phyloP scores from a whole-genome alignment of 805 yeast species.

The Priceomyces melissophilus region DNA sequence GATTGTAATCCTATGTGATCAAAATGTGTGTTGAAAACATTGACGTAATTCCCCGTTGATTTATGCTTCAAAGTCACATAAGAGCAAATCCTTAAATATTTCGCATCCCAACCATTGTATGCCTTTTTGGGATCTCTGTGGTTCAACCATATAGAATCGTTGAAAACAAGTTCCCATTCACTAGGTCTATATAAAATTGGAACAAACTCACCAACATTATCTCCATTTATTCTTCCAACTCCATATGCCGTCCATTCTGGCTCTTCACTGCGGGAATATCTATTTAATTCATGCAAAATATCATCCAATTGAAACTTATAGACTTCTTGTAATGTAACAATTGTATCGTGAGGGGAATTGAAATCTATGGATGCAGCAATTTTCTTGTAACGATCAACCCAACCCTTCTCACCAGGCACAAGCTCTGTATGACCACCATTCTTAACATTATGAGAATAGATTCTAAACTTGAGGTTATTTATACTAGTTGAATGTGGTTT shows the following conservation, averaged over 20 bases:
- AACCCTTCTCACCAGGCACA: slow-evolving; percentile 34
- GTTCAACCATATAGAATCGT: slow-evolving; percentile 38
- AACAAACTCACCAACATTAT: slow-evolving; percentile 28
- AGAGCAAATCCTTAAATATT: slow-evolving; percentile 37
- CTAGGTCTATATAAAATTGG: slow-evolving; percentile 31
- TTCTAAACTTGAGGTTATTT: slow-evolving; percentile 14
- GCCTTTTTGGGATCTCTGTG: slow-evolving; percentile 34
- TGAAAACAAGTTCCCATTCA: slow-evolving; percentile 30
- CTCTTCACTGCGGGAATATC: slow-evolving; percentile 10
- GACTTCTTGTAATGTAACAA: slow-evolving; percentile 38
- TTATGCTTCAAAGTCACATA: slow-evolving; percentile 27
- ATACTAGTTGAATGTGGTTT: neutral
- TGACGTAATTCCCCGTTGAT: slow-evolving; percentile 27
- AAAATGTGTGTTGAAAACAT: slow-evolving; percentile 41
- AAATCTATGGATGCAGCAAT: slow-evolving; percentile 39
- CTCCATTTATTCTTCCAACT: slow-evolving; percentile 34
- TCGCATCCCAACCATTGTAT: slow-evolving; percentile 43
- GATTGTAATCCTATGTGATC: slow-evolving; percentile 38
- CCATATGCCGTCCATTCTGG: slow-evolving; percentile 34
- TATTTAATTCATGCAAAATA: slow-evolving; percentile 22
- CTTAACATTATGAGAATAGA: slow-evolving; percentile 46
- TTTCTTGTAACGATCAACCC: slow-evolving; percentile 36
- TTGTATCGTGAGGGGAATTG: slow-evolving; percentile 19
- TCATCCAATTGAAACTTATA: slow-evolving; percentile 26
- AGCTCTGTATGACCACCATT: slow-evolving; percentile 32